A percentile compares a stretch with the other conserved stretches of the same genome.
These are phyloP conservation scores for Agrostemma githago DNA, from an alignment of 148 eudicot genomes.

Conservation along the genomic window DNA sequence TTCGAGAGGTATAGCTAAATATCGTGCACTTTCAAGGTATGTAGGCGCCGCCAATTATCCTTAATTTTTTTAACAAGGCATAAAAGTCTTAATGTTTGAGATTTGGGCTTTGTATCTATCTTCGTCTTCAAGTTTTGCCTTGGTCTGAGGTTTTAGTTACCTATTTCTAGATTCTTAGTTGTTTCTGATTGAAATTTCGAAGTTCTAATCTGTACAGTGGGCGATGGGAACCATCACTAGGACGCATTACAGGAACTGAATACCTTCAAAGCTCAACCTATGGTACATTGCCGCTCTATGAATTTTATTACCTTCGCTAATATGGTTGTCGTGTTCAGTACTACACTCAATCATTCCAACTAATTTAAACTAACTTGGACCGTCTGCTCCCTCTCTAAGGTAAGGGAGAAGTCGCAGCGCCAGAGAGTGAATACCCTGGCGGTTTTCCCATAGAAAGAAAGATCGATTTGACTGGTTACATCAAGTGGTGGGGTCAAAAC, in stretches of 20 bases:
- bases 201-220: constrained; percentile 26
- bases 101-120: background rate
- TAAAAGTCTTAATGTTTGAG: background rate
- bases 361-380: background rate
- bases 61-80: no score
- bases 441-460: constrained; percentile 70
- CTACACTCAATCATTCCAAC: constrained; percentile 4
- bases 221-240: constrained; percentile 80
- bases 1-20: constrained; percentile 87
- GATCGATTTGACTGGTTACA: constrained; percentile 76
- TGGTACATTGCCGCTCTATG: constrained; percentile 39
- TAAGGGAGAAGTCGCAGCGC: constrained; percentile 60
- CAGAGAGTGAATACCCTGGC: constrained; percentile 60
- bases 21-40: constrained; percentile 89
- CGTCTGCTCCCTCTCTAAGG: constrained; percentile 14
- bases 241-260: constrained; percentile 66
- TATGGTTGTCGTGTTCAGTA: background rate
- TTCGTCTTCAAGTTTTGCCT: background rate
- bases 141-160: background rate
- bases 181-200: constrained; percentile 20
- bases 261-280: constrained; percentile 53
- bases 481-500: constrained; percentile 90
- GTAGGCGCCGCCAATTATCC: background rate
- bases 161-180: background rate
- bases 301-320: background rate